These are phyloP conservation scores for Penicillium salamii DNA, from an alignment of 495 filamentous ascomycete genomes.

Conservation along the genomic window DNA sequence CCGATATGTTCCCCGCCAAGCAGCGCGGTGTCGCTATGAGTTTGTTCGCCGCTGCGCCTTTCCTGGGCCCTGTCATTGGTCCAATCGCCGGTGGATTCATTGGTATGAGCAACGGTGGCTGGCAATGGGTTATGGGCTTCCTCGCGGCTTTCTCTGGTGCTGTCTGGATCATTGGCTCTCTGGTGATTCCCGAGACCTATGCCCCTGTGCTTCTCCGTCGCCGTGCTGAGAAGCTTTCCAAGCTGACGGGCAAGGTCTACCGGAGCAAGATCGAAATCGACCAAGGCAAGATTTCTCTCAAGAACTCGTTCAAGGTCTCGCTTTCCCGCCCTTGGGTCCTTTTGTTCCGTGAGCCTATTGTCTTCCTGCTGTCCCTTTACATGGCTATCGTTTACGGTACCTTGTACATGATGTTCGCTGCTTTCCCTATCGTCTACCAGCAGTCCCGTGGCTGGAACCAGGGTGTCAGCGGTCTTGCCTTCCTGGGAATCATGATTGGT, in stretches of 20 bases:
- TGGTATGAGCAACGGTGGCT: constrained; percentile 57
- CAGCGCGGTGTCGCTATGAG: constrained; percentile 63
- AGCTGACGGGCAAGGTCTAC: constrained; percentile 57
- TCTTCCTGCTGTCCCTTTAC: constrained; percentile 65
- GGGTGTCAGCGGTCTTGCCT: constrained; percentile 71
- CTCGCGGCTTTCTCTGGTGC: constrained; percentile 48
- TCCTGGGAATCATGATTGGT: constrained; percentile 77
- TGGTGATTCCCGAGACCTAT: constrained; percentile 62
- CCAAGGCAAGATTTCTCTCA: constrained; percentile 36
- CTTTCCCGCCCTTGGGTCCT: constrained; percentile 51
- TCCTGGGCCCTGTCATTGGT: constrained; percentile 66
- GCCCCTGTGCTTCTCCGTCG: constrained; percentile 55
- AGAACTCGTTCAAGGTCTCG: constrained; percentile 40
- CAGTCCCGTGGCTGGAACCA: constrained; percentile 70
- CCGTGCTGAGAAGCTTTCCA: constrained; percentile 50
- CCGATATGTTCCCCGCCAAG: constrained; percentile 66
- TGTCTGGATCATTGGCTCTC: constrained; percentile 52
- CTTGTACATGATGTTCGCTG: constrained; percentile 82
- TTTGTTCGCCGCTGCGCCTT: constrained; percentile 65
- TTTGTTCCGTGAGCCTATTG: constrained; percentile 55
- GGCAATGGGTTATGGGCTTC: constrained; percentile 61
- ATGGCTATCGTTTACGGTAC: constrained; percentile 74
- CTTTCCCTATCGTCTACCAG: constrained; percentile 75
- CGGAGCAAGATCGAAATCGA: constrained; percentile 45
- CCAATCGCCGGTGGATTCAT: constrained; percentile 62